Evolutionary conservation across 371 early-diverging fungal species (phyloP), one percentile per base, ranked within the genome.

Genomic region (Syncephalastrum monosporum): DNA sequence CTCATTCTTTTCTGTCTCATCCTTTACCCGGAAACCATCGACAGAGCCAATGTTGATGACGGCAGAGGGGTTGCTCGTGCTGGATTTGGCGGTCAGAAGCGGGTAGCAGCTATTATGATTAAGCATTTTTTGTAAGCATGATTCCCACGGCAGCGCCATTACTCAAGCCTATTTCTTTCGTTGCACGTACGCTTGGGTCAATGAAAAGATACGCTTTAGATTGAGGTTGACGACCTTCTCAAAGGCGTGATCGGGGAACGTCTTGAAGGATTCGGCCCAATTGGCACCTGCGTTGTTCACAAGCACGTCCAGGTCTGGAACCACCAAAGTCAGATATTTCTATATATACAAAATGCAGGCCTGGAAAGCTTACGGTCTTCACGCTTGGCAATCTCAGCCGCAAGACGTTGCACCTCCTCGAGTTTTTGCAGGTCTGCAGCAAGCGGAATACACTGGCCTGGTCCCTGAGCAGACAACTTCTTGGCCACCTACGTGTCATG

Each of bases 261-360:
- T 59, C 6, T 77, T 82, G 5, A 88, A 50, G 3, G 71, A n/a
- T 23, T 75, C 79, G 21, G 75, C 82, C 83, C 87, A 86, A 27
- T 81, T 89, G 33, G 89, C 91, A 1, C 91, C 91, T 15, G 89
- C 83, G 67, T 93, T 93, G 70, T 95, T 94, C 19, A 94, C 78
- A 24, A 95, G 75, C 5, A 94, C 81, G 64, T 95, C 80, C 33
- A 95, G 69, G 66, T 90, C 91, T 74, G 61, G 3, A 44, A 64
- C 6, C 15, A 13, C 19, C 3, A 53, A n/a, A 43, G 25, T 49
- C 25, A 42, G 8, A 42, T 27, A 38, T 24, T 29, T 41, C 27
- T 17, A 38, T 25, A 8, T 41, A 21, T 23, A 16, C 38, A 24
- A 27, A 27, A 16, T 21, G n/a, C 14, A 15, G 8, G 13, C 41